Percentiles rank a stretch among this genome's conserved stretches.
Evolutionary conservation across 2,329 filamentous ascomycete genomes (phyloP).

Genomic region (Curvularia verruculosa): DNA sequence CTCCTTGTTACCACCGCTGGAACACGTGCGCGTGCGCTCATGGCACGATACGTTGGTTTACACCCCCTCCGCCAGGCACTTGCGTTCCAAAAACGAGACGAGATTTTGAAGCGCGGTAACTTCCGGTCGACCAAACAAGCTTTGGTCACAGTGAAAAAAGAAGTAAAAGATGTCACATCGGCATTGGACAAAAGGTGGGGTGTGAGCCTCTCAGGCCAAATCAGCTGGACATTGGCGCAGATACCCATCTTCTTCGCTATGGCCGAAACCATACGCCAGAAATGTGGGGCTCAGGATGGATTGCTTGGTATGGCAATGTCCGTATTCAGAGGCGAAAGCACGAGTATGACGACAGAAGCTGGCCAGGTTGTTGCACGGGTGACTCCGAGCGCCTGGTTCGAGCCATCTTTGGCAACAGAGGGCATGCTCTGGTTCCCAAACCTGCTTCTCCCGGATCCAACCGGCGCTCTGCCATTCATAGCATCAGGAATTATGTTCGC

Average conservation of each 20-base stretch:
- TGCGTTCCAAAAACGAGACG: slow-evolving; percentile 30
- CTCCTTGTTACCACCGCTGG: slow-evolving; percentile 55
- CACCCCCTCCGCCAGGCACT: slow-evolving; percentile 49
- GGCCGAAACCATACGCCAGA: slow-evolving; percentile 46
- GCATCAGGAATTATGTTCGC: slow-evolving; percentile 57
- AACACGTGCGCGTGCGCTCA: slow-evolving; percentile 50
- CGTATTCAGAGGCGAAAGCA: slow-evolving; percentile 13
- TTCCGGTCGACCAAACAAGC: slow-evolving; percentile 31
- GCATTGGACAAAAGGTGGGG: slow-evolving; percentile 41
- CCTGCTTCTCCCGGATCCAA: slow-evolving; percentile 60
- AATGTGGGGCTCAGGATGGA: slow-evolving; percentile 40
- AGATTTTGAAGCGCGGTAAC: slow-evolving; percentile 26
- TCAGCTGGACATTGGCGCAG: slow-evolving; percentile 40
- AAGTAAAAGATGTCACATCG: slow-evolving; percentile 28
- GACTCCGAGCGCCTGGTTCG: slow-evolving; percentile 43
- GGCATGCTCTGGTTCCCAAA: slow-evolving; percentile 68
- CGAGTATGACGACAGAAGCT: slow-evolving; percentile 3
- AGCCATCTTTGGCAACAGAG: slow-evolving; percentile 60
- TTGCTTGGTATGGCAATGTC: slow-evolving; percentile 36
- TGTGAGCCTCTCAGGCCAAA: slow-evolving; percentile 30
- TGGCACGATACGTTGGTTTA: slow-evolving; percentile 52
- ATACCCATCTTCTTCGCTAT: slow-evolving; percentile 48
- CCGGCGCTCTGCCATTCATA: slow-evolving; percentile 56
- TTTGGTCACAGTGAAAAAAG: slow-evolving; percentile 13
- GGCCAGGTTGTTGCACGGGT: slow-evolving; percentile 14